Evolutionary conservation across 2,329 filamentous ascomycete species (phyloP).

Genomic region (Ustulina deusta): DNA sequence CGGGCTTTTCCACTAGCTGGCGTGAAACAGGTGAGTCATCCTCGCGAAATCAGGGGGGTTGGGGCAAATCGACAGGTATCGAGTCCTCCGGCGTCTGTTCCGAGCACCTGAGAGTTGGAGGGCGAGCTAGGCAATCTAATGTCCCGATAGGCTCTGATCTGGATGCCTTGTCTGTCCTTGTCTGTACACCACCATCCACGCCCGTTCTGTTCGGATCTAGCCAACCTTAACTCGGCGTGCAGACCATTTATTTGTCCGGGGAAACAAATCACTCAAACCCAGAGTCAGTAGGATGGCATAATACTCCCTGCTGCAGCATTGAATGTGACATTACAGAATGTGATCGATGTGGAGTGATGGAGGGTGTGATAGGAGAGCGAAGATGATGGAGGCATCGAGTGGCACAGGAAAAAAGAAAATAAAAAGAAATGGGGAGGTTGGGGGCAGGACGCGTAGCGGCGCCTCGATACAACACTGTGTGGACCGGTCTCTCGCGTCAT

Average conservation of each 20-base stretch:
- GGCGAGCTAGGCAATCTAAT: conserved; percentile 13
- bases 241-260: background rate
- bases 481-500: conserved; percentile 42
- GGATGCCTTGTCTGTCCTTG: conserved; percentile 19
- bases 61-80: conserved; percentile 26
- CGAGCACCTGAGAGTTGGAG: conserved; percentile 27
- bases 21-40: conserved; percentile 48
- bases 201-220: background rate
- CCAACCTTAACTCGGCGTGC: background rate
- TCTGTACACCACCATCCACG: conserved; percentile 18
- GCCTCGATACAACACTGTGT: conserved; percentile 40
- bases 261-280: background rate
- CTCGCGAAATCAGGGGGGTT: conserved; percentile 44
- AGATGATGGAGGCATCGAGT: conserved; percentile 31
- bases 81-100: conserved; percentile 29
- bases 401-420: conserved; percentile 35
- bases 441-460: conserved; percentile 38
- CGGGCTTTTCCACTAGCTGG: conserved; percentile 29
- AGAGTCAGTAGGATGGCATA: background rate
- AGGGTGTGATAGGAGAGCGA: conserved; percentile 22
- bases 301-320: background rate
- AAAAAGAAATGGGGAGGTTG: conserved; percentile 40
- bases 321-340: background rate
- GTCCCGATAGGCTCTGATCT: conserved; percentile 26
- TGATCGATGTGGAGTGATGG: conserved; percentile 15